These are phyloP conservation scores for Tricholoma terreum DNA, from an alignment of 768 basidiomycete genomes.

Conservation along the genomic window DNA sequence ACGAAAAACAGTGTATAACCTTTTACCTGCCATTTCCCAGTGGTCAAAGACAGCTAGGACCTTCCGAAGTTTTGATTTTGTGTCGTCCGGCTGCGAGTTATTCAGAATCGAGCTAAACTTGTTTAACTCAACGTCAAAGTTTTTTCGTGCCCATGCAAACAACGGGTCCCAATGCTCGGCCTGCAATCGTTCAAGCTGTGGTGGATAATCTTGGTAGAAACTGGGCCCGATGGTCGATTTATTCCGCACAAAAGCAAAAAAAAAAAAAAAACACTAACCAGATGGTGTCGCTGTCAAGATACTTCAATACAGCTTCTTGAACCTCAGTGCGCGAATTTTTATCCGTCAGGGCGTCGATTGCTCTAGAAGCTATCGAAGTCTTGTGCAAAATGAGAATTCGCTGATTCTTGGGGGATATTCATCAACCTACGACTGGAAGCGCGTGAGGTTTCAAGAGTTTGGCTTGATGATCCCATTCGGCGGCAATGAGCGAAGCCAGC, in stretches of 20 bases:
- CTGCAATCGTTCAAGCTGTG: conserved; percentile 74
- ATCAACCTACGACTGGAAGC: conserved; percentile 71
- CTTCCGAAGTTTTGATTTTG: conserved; percentile 54
- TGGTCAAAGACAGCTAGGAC: conserved; percentile 64
- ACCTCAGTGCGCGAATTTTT: conserved; percentile 57
- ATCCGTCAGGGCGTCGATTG: conserved; percentile 74
- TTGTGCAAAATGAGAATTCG: conserved; percentile 28
- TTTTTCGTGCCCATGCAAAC: conserved; percentile 69
- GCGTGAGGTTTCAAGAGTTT: conserved; percentile 84
- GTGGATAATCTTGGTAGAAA: conserved; percentile 80
- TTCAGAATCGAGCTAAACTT: conserved; percentile 72
- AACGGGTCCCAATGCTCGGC: conserved; percentile 86
- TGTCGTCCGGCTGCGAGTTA: conserved; percentile 66
- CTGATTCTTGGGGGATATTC: background rate
- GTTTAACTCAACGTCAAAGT: conserved; percentile 64
- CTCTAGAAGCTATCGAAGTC: conserved; percentile 91
- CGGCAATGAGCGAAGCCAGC: conserved; percentile 81
- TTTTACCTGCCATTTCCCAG: conserved; percentile 85
- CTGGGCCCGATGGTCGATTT: conserved; percentile 35
- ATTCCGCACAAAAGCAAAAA: background rate
- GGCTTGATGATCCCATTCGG: conserved; percentile 96
- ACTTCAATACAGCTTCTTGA: conserved; percentile 66
- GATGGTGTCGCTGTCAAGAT: conserved; percentile 93
- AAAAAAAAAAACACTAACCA: conserved; percentile 47
- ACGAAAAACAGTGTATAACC: conserved; percentile 19